Evolutionary conservation across 306 rosid species (phyloP), one percentile per base, ranked within the genome.

Genomic region (Malus orientalis): DNA sequence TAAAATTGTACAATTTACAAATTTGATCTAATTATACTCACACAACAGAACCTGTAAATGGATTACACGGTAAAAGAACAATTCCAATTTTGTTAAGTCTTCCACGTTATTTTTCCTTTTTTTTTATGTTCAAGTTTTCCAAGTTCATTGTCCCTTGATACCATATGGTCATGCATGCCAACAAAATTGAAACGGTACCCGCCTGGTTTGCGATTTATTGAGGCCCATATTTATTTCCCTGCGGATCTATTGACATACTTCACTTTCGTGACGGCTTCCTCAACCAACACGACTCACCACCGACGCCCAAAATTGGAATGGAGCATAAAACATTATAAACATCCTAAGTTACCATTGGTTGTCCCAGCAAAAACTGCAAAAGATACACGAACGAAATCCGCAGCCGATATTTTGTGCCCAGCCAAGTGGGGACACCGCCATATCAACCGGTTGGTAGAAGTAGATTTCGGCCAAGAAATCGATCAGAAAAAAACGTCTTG

Each of bases 371-470:
- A 47, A 45, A 69, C 32, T 18, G 62, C 69, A 23, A 25, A 55
- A 44, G 68, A 73, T 77, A 69, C 65, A 78, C 70, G 63, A 59
- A 78, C 20, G 80, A 80, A 76, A 84, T 83, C 80, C 57, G 54
- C 70, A 65, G 63, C 23, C 53, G 71, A 89, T 71, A 84, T 77
- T 18, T 74, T 45, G 76, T 77, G 85, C 77, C 44, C 81, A 84
- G 66, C 54, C 29, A 4, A 25, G 83, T 89, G 70, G 97, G 97
- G 92, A 86, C 91, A 86, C 91, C 85, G 79, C 81, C 79, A 81
- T 67, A 55, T 32, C 69, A 38, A 60, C 29, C 77, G 92, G 85
- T 86, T 45, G 92, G 93, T 91, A 68, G 70, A 29, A 15, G 53
- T 80, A 61, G 49, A 69, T 57, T 68, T 76, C 27, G 63, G 22